Base-by-base conservation (phyloP, 148 eudicot species). In the Linanthus parryae region DNA sequence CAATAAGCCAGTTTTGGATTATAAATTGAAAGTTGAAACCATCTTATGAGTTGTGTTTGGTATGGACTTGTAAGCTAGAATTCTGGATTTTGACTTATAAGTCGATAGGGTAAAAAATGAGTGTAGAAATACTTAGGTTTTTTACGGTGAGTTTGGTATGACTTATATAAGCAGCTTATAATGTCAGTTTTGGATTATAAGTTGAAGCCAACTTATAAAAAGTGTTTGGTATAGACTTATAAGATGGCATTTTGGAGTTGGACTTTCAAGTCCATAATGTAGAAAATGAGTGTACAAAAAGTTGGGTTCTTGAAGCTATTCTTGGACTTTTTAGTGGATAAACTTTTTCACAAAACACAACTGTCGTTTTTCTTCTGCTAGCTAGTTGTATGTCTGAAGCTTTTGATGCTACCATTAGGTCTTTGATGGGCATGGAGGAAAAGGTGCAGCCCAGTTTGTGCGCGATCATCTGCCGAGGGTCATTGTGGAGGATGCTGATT, bases 401-500 rank as follows among this genome's bases (percentile, higher is more conserved):
- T 31, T 31, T 31, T 11, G 35, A 31, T 31, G 5, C 11, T 31
- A 31, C 44, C 24, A 24, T 59, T 62, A 92, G 99, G 99, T 92
- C 29, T 92, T 92, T 58, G 99, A 92, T 66, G 99, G 99, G 28
- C 99, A 92, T 62, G 99, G 95, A 31, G 99, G 99, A 34, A 78
- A 80, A 39, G 73, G 78, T 64, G 99, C 99, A 45, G 88, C 99
- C 12, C 80, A 88, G 29, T 92, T 79, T 69, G 99, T 82, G 16
- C 85, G 99, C 4, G 96, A 92, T 43, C 85, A 92, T 62, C 72
- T 92, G 42, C 99, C 99, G 2, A 77, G 81, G 65, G 80, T 88
- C 57, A 87, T 92, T 23, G 83, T 82, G 17, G 85, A 92, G 67
- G 99, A 92, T 82, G 85, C 82, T 38, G 91, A 84, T 72, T 92